A percentile compares a stretch with the other conserved stretches of the same genome.
Conservation (phyloP, 306 rosid species). For the Begonia loranthoides region DNA sequence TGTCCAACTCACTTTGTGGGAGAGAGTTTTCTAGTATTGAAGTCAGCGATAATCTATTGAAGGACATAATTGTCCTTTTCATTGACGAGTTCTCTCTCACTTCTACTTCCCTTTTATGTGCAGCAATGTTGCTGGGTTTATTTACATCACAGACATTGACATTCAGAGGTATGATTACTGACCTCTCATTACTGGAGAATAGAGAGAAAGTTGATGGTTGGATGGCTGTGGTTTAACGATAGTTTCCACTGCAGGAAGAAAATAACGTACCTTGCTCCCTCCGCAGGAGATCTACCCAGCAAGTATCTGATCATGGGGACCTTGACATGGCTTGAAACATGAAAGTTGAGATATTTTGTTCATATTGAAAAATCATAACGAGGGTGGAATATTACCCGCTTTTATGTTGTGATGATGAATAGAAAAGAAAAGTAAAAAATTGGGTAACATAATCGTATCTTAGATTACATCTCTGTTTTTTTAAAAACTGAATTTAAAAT, state of each 20-base stretch:
- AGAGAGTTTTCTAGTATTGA: too few species aligned
- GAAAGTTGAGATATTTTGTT: conserved; percentile 5
- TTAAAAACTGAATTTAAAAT: neutral
- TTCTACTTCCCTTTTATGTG: conserved; percentile 10
- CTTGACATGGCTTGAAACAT: conserved; percentile 80
- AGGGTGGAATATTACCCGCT: neutral
- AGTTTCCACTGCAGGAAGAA: conserved; percentile 54
- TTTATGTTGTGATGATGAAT: neutral
- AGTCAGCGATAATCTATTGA: too few species aligned
- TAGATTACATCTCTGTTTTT: neutral
- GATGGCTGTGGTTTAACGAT: conserved; percentile 14
- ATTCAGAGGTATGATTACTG: conserved; percentile 55
- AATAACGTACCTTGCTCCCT: conserved; percentile 73
- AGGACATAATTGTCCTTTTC: neutral
- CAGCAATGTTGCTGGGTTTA: conserved; percentile 89
- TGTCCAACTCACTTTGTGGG: too few species aligned
- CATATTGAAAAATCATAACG: neutral
- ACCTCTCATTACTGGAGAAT: conserved; percentile 1
- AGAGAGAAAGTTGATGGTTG: neutral
- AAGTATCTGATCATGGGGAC: conserved; percentile 66
- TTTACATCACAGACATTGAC: conserved; percentile 69
- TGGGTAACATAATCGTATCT: neutral
- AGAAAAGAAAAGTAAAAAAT: neutral
- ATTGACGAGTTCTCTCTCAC: neutral
- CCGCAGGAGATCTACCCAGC: conserved; percentile 88